phyloP scores from a whole-genome alignment of 306 rosid species.

The Astragalus membranaceus region DNA sequence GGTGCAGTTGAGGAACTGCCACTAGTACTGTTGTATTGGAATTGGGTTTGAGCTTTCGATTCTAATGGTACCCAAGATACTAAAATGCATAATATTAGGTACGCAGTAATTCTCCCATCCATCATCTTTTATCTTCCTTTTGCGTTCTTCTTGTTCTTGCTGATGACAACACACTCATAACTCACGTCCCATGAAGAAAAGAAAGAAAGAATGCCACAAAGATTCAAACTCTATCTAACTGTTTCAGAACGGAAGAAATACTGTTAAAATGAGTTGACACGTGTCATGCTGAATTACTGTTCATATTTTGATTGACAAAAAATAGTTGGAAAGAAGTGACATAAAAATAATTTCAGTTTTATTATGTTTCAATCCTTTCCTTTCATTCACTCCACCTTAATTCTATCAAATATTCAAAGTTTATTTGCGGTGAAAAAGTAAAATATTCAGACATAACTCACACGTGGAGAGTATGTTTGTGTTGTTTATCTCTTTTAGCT shows the following conservation, averaged over 20 bases:
- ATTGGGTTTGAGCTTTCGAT: slow-evolving; percentile 7
- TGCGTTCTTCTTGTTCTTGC: not conserved
- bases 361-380: no score
- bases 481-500: no score
- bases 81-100: not conserved
- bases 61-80: slow-evolving; percentile 5
- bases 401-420: no score
- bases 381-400: no score
- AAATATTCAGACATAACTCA: no score
- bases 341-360: no score
- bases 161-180: not conserved
- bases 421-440: no score
- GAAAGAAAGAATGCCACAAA: not conserved
- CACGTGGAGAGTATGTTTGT: no score
- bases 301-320: no score
- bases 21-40: not conserved
- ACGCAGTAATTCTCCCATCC: slow-evolving; percentile 13
- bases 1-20: slow-evolving; percentile 15
- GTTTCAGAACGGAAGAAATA: not conserved
- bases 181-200: not conserved
- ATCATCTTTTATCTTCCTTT: slow-evolving; percentile 20
- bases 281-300: no score
- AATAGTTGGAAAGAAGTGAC: no score
- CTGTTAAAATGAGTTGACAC: not conserved
- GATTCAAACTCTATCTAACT: not conserved